Evolutionary conservation across 192 early-diverging fungal genomes (phyloP), one percentile per base, ranked within the genome.

Genomic region (Phlyctochytrium planicorne): DNA sequence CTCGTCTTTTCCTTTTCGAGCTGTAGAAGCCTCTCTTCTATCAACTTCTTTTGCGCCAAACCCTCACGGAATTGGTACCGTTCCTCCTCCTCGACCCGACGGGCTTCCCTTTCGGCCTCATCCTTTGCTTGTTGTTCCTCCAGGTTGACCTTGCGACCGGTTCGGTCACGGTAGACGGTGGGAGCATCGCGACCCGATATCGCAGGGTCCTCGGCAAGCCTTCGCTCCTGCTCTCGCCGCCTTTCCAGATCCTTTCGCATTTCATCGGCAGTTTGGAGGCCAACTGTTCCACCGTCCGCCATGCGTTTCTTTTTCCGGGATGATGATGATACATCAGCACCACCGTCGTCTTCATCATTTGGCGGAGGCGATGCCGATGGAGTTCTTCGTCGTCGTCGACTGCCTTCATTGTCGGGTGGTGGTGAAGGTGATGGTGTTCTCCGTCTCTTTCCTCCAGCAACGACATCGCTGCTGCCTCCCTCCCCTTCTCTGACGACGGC

Each of bases 131-230:
- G 59, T 59, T 77, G 70, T 17, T 67, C 70, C n/a, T 79, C 84
- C 1, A 84, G 65, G 55, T 91, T 80, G 53, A 82, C 73, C 35
- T 70, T 74, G 32, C 78, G 71, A 17, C 90, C 90, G 0, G 70
- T 73, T 65, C 83, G 83, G 69, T 88, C 86, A 55, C 90, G 84
- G 67, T 90, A 84, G 25, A 91, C 78, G 3, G 88, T 90, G n/a
- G 69, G 53, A 10, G 80, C 84, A 17, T 71, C 64, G 1, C 71
- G 65, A 30, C 80, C 78, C 24, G 65, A 27, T 10, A 47, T 33
- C 24, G 73, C 70, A 24, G 57, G 63, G 37, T 75, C 53, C n/a
- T 64, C 63, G 33, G 75, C 71, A 47, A 73, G 47, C 14, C 0
- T 52, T 16, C 27, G 25, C 29, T 74, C 72, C 32, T 1, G 25